These are phyloP conservation scores for Brassica incana DNA, from an alignment of 345 rosid genomes.

Conservation along the genomic window DNA sequence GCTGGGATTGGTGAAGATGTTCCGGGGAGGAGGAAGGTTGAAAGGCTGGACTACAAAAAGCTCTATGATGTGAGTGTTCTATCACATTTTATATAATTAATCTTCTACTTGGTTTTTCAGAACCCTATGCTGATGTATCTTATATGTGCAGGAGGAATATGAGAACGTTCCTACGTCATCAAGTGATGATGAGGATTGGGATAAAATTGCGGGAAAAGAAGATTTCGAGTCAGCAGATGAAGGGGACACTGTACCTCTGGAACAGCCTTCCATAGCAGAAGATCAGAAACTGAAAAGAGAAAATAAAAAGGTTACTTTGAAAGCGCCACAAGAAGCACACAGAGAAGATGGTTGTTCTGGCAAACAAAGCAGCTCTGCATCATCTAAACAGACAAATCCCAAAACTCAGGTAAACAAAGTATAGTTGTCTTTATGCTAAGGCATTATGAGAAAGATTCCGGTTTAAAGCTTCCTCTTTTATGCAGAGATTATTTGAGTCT, in stretches of 20 bases:
- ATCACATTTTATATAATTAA: neutral
- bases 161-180: conserved; percentile 50
- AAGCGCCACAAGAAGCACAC: conserved; percentile 17
- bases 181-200: conserved; percentile 70
- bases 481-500: conserved; percentile 59
- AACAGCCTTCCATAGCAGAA: conserved; percentile 26
- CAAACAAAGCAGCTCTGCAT: conserved; percentile 18
- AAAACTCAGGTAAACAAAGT: conserved; percentile 56
- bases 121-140: conserved; percentile 23
- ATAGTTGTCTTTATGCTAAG: neutral
- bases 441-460: neutral
- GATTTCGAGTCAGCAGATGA: conserved; percentile 42
- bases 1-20: conserved; percentile 41
- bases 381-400: conserved; percentile 18
- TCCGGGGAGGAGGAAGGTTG: conserved; percentile 56
- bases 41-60: conserved; percentile 88
- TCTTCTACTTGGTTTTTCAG: conserved; percentile 6
- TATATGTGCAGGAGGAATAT: conserved; percentile 68
- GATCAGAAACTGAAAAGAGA: conserved; percentile 32
- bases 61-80: conserved; percentile 72
- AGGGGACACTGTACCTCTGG: conserved; percentile 25
- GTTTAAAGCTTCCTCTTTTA: neutral
- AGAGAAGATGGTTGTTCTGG: conserved; percentile 21
- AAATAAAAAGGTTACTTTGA: conserved; percentile 10
- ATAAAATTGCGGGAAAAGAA: conserved; percentile 41